Base-by-base conservation (phyloP, 192 early-diverging fungal species). In the Geosiphon pyriformis region DNA sequence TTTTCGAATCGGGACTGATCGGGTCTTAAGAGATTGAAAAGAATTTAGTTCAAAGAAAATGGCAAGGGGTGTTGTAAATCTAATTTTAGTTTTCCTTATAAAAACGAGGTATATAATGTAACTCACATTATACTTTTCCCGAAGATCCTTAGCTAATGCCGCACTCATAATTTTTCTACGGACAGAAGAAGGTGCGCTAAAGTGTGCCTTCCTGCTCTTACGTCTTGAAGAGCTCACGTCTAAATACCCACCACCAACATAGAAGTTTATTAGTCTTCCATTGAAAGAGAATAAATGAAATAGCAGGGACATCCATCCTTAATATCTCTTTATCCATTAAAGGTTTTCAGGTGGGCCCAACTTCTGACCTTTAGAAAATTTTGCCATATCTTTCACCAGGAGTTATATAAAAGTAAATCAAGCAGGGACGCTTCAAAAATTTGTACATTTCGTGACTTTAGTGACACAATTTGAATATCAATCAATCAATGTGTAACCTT, bases 201-300 rank as follows among this genome's bases (percentile, higher is more conserved):
- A 98, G 90, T 99, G 97, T 72, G 95, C 96, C 89, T 94, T 95
- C 81, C 95, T 88, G 82, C 82, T 83, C 87, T 94, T 94, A 80
- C 94, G 83, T 80, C 88, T 78, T 72, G 90, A 92, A 74, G 92
- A 93, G 70, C 88, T 89, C 74, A 94, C 92, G 79, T 90, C 90
- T 79, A n/a, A n/a, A n/a, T n/a, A n/a, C n/a, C n/a, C n/a, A n/a
- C n/a, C n/a, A n/a, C n/a, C 78, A 20, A 72, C 30, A 51, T 49
- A 22, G 33, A 8, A 60, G 46, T n/a, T n/a, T 4, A 31, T 57
- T 57, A 23, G 12, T 25, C 27, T 22, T 53, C 51, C 51, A 53
- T 53, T 26, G 17, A 23, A 12, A 15, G 27, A 53, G 27, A 20
- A 53, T 53, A 7, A 8, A 32, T 25, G n/a, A 17, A 59, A 20